A percentile compares a stretch with the other conserved stretches of the same genome.
Conservation (phyloP, 805 yeast species). For the Wickerhamomyces alni region DNA sequence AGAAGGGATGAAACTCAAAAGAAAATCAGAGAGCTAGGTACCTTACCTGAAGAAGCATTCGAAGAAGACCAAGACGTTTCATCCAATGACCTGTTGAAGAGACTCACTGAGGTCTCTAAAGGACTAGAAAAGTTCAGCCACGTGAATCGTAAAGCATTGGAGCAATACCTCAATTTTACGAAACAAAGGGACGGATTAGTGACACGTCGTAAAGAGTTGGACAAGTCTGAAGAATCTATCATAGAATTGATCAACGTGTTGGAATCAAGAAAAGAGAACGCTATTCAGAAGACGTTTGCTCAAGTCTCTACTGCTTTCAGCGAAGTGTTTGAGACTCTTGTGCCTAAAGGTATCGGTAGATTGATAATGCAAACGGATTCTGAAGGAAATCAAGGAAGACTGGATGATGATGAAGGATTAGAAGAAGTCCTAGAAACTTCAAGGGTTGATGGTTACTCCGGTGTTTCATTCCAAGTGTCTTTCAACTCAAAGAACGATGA, state of each 20-base stretch:
- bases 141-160: constrained; percentile 85
- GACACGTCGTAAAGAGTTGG: constrained; percentile 62
- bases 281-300: constrained; percentile 71
- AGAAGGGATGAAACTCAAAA: constrained; percentile 69
- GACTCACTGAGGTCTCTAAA: constrained; percentile 49
- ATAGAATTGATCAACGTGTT: constrained; percentile 63
- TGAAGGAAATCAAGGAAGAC: constrained; percentile 16
- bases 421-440: constrained; percentile 2
- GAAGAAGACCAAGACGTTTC: constrained; percentile 36
- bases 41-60: constrained; percentile 81
- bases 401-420: constrained; percentile 12
- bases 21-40: constrained; percentile 80
- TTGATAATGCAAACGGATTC: constrained; percentile 47
- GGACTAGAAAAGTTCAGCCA: constrained; percentile 61
- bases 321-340: constrained; percentile 71
- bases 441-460: constrained; percentile 55
- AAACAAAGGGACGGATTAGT: constrained; percentile 65
- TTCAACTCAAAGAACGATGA: constrained; percentile 84
- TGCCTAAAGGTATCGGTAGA: constrained; percentile 76
- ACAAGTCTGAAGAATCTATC: constrained; percentile 64
- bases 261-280: constrained; percentile 74
- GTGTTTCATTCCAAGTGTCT: constrained; percentile 83
- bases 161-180: constrained; percentile 69
- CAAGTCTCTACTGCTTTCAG: constrained; percentile 71
- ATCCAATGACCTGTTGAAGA: constrained; percentile 47